These are phyloP conservation scores for Eremothecium cymbalariae DNA, from an alignment of 1,139 yeast species.

Conservation along the genomic window DNA sequence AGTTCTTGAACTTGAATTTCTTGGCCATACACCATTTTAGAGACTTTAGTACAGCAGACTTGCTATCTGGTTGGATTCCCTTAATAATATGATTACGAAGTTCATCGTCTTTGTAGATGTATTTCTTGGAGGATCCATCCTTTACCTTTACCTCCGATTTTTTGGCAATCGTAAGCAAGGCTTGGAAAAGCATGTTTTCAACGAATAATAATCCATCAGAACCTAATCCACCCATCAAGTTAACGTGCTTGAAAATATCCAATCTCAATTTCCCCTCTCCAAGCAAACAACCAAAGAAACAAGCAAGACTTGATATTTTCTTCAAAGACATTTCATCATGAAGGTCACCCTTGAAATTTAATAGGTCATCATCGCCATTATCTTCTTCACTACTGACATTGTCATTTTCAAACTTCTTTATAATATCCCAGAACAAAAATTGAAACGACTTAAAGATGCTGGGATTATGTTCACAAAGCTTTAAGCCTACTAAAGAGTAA, in stretches of 20 bases:
- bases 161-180: constrained; percentile 60
- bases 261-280: constrained; percentile 67
- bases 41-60: constrained; percentile 54
- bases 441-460: constrained; percentile 76
- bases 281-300: constrained; percentile 67
- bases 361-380: constrained; percentile 31
- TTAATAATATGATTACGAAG: constrained; percentile 49
- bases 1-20: constrained; percentile 43
- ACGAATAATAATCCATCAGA: constrained; percentile 59
- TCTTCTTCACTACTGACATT: constrained; percentile 38
- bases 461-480: constrained; percentile 57
- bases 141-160: constrained; percentile 53
- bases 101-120: constrained; percentile 45
- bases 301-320: constrained; percentile 62
- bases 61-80: constrained; percentile 49
- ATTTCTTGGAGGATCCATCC: constrained; percentile 32
- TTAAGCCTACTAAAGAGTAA: constrained; percentile 72
- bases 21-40: constrained; percentile 59
- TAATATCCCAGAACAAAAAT: constrained; percentile 79
- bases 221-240: constrained; percentile 68
- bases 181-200: constrained; percentile 63
- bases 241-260: constrained; percentile 63
- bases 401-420: constrained; percentile 62
- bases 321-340: constrained; percentile 45
- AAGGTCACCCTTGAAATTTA: constrained; percentile 30